Conservation (phyloP, 805 yeast genomes). For the Nakazawaea populi region DNA sequence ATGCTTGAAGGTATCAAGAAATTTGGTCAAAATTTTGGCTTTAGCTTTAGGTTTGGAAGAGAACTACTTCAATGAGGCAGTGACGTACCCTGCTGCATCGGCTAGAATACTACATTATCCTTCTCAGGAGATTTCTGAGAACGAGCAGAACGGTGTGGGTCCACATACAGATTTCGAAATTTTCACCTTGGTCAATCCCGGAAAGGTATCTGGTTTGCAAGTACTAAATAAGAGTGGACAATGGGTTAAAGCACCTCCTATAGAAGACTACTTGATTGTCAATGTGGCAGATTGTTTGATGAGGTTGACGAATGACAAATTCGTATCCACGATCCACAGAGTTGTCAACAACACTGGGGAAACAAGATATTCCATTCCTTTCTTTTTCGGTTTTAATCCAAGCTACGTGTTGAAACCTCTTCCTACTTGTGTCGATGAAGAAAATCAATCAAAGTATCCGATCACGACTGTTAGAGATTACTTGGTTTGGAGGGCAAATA, state of each 20-base stretch:
- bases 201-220: constrained; percentile 27
- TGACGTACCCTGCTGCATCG: constrained; percentile 21
- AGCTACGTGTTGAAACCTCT: constrained; percentile 16
- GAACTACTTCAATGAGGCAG: constrained; percentile 18
- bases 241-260: constrained; percentile 27
- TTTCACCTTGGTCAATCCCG: constrained; percentile 22
- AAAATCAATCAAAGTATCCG: constrained; percentile 5
- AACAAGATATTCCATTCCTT: constrained; percentile 23
- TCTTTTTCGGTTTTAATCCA: constrained; percentile 19
- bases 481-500: constrained; percentile 5
- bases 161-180: constrained; percentile 28
- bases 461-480: constrained; percentile 3
- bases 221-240: constrained; percentile 26
- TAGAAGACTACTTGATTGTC: constrained; percentile 26
- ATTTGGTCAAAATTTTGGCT: constrained; percentile 18
- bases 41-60: constrained; percentile 19
- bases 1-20: constrained; percentile 6
- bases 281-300: constrained; percentile 33
- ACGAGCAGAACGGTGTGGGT: constrained; percentile 24
- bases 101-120: constrained; percentile 25
- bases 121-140: constrained; percentile 18
- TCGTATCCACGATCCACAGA: constrained; percentile 32
- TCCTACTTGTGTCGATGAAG: constrained; percentile 14
- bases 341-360: constrained; percentile 25
- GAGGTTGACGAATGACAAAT: constrained; percentile 31